phyloP scores from a whole-genome alignment of 345 rosid species.

The Lenwebbia sp. region DNA sequence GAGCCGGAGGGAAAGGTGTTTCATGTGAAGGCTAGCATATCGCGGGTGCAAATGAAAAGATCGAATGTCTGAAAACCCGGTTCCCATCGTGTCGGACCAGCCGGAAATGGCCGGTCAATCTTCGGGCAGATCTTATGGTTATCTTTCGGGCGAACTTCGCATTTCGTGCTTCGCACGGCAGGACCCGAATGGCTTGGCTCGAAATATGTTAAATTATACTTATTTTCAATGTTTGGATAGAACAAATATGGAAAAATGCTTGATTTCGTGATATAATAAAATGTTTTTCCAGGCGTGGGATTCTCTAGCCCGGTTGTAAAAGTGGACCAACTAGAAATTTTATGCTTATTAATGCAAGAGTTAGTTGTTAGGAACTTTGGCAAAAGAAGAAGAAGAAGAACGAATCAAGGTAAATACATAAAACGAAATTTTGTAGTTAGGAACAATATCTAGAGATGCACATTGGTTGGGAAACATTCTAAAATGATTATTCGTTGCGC shows the following conservation, averaged over 20 bases:
- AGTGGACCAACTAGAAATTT: not conserved
- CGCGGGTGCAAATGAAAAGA: not conserved
- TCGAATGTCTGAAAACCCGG: fast-evolving
- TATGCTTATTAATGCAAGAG: not conserved
- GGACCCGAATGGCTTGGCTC: not conserved
- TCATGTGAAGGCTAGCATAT: not conserved
- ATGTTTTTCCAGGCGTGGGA: not conserved
- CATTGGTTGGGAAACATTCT: not conserved
- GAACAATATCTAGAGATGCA: not conserved
- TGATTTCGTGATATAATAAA: too few species aligned
- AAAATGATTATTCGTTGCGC: not conserved
- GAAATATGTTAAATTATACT: fast-evolving
- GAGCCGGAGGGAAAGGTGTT: not conserved
- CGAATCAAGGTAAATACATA: not conserved
- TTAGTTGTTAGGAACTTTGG: not conserved
- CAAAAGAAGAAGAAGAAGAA: not conserved
- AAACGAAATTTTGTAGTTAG: not conserved
- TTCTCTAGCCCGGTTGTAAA: not conserved
- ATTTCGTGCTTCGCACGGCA: not conserved
- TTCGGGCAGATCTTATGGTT: not conserved
- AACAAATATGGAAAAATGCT: not conserved
- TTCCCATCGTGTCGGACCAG: fast-evolving
- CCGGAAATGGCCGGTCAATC: not conserved
- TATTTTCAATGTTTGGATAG: not conserved
- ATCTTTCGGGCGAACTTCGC: too few species aligned